Conservation (phyloP, 1,284 basidiomycete species). For the Naganishia liquefaciens region DNA sequence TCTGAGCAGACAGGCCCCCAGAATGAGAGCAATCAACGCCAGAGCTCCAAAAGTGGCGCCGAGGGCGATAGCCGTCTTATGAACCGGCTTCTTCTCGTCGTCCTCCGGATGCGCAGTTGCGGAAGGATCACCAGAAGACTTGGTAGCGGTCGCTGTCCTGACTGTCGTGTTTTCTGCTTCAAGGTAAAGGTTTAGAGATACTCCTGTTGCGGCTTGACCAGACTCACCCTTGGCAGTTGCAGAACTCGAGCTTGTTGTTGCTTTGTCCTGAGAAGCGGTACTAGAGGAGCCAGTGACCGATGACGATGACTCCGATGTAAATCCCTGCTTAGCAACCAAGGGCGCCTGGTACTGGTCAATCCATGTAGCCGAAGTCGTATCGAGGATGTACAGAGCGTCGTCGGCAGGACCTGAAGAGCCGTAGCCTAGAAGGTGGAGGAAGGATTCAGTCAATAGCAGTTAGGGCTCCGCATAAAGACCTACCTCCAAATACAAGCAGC, state of each 20-base stretch:
- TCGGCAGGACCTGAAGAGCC: constrained; percentile 36
- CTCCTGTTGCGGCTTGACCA: background rate
- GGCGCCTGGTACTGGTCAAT: background rate
- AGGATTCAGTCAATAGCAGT: background rate
- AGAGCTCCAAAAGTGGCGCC: constrained; percentile 39
- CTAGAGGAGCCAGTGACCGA: background rate
- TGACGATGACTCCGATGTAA: background rate
- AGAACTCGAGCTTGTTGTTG: background rate
- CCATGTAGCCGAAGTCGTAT: constrained; percentile 7
- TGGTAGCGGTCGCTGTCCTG: background rate
- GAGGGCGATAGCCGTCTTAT: constrained; percentile 29
- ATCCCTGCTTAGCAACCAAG: background rate
- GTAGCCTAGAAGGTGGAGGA: constrained; percentile 36
- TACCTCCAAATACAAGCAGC: constrained; percentile 77
- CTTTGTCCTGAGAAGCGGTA: too few species aligned
- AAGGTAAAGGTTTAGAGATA: background rate
- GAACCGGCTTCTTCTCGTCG: background rate
- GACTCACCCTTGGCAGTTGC: background rate
- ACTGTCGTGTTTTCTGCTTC: background rate
- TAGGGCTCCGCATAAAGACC: constrained; percentile 41
- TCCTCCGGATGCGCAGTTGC: background rate
- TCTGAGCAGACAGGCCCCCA: background rate
- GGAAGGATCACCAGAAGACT: background rate
- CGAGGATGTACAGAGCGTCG: constrained; percentile 36
- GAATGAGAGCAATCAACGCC: constrained; percentile 8